Base-by-base conservation (phyloP, 345 rosid genomes). In the Citrus inodora region DNA sequence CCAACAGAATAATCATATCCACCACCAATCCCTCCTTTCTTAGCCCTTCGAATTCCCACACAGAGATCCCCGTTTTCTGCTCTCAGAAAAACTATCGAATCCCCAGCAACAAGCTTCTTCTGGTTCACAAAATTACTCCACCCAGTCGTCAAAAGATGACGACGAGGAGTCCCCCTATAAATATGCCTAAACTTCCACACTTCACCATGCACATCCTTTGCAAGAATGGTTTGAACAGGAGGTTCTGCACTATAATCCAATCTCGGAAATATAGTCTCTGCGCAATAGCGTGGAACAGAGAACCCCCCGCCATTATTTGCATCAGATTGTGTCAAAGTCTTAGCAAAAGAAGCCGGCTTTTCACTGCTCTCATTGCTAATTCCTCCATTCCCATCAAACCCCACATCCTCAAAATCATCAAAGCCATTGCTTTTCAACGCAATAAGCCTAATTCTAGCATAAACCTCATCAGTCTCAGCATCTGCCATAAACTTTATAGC, bases 261-360 rank as follows among this genome's bases (percentile, higher is more conserved):
- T 30, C 92, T 87, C 2, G 97, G 99, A 67, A 96, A 96, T 64
- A 96, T 94, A 10, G 97, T 94, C 90, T 96, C 98, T 0, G 99
- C 99, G n/a, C 99, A 96, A 77, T 96, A 96, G 10, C 99, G 90
- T 0, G 99, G 99, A 53, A 96, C 99, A 6, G 99, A 96, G 88
- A 96, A 96, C 4, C 99, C 99, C 0, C 99, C 99, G 17, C 99
- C 99, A 28, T 96, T 96, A 67, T 96, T 96, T 71, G 99, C 99
- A 80, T 96, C 99, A 16, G 99, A 96, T 33, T 96, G 97, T 56
- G 98, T 96, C 78, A 96, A 76, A 27, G 98, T 92, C 92, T 96
- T 96, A 3, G 99, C 98, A 81, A 95, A 95, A 2, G 97, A 95
- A 35, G 94, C 89, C 33, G 93, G 87, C 83, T 94, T 92, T 79